These are phyloP conservation scores for Ophiostoma sp. DNA, from an alignment of 2,329 filamentous ascomycete species.

Conservation along the genomic window DNA sequence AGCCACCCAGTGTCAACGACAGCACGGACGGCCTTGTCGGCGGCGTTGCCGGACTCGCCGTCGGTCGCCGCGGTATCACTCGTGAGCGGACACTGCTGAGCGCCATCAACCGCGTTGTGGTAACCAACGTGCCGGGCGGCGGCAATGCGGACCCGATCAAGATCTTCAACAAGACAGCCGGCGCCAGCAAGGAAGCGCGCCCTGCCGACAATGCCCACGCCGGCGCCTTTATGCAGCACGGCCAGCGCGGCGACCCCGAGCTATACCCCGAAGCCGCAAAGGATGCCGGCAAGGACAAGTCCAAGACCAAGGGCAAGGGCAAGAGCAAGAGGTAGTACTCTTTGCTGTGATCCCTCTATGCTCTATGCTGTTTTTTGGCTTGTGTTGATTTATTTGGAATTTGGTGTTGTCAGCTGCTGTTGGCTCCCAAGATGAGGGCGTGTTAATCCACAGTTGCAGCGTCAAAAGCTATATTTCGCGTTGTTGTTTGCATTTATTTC, in stretches of 20 bases:
- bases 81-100: slow-evolving; percentile 83
- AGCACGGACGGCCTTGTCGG: slow-evolving; percentile 89
- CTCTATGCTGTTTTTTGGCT: neutral
- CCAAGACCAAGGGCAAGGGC: slow-evolving; percentile 27
- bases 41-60: slow-evolving; percentile 76
- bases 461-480: neutral
- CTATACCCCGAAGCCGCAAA: slow-evolving; percentile 61
- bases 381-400: neutral
- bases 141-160: slow-evolving; percentile 59
- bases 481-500: slow-evolving; percentile 4
- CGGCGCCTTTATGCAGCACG: slow-evolving; percentile 75
- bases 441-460: neutral
- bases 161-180: slow-evolving; percentile 61
- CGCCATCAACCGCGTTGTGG: slow-evolving; percentile 67
- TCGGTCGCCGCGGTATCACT: slow-evolving; percentile 71
- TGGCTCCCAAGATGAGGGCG: neutral
- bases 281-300: slow-evolving; percentile 44
- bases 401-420: neutral
- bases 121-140: slow-evolving; percentile 50
- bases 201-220: slow-evolving; percentile 54
- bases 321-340: slow-evolving; percentile 23
- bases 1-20: slow-evolving; percentile 60
- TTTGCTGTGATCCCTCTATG: neutral
- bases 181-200: neutral
- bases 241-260: slow-evolving; percentile 76